A percentile compares a stretch with the other conserved stretches of the same genome.
Evolutionary conservation across 768 basidiomycete genomes (phyloP).

Genomic region (Cytidiella melzeri): DNA sequence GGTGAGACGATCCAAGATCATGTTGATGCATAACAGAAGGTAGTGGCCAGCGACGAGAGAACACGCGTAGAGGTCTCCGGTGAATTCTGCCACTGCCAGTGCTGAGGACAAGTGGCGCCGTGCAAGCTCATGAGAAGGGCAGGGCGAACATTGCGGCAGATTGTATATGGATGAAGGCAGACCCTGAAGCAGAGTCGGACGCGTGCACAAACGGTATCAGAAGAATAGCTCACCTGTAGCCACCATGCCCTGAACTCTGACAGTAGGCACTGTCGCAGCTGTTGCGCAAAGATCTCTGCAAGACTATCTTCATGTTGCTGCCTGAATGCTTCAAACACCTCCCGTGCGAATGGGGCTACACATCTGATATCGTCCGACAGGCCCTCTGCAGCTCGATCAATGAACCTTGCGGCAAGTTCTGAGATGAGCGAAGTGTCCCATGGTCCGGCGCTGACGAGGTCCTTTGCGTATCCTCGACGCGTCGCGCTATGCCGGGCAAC

Average conservation of each 20-base stretch:
- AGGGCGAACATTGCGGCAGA: slow-evolving; percentile 4
- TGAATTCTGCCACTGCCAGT: slow-evolving; percentile 8
- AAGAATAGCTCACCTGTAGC: slow-evolving; percentile 7
- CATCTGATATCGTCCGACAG: neutral
- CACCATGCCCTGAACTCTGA: slow-evolving; percentile 12
- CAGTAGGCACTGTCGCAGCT: slow-evolving; percentile 6
- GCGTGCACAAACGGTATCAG: neutral
- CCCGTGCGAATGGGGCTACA: slow-evolving; percentile 5
- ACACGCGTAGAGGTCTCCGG: slow-evolving; percentile 9
- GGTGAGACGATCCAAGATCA: slow-evolving; percentile 8
- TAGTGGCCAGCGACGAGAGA: slow-evolving; percentile 7
- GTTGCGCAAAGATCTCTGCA: slow-evolving; percentile 2
- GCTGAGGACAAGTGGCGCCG: slow-evolving; percentile 9
- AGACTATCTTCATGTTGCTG: neutral
- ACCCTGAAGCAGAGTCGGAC: neutral
- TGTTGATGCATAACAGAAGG: slow-evolving; percentile 10
- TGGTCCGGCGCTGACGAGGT: slow-evolving; percentile 4
- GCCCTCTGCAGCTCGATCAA: slow-evolving; percentile 8
- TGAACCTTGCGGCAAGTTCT: slow-evolving; percentile 8
- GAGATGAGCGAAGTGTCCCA: slow-evolving; percentile 9
- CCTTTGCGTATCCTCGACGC: slow-evolving; percentile 1
- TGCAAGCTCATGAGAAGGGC: slow-evolving; percentile 7
- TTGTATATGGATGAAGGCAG: slow-evolving; percentile 6
- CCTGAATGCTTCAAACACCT: slow-evolving; percentile 5
- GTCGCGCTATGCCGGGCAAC: neutral